Base-by-base conservation (phyloP, 345 rosid genomes). In the Ceriops zippeliana region DNA sequence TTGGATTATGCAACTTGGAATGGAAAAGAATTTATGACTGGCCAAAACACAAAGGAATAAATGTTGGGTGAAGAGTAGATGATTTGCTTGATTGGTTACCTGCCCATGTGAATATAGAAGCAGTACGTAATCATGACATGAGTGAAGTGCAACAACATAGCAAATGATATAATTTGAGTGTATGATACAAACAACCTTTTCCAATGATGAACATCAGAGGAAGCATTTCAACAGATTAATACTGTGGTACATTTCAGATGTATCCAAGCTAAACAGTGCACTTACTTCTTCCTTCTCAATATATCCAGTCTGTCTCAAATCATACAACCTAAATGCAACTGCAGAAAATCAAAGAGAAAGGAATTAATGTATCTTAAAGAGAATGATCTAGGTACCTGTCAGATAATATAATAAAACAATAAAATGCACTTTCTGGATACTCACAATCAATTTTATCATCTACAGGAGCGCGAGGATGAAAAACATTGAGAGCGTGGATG, bases 321-420 rank as follows among this genome's bases (percentile, higher is more conserved):
- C 96, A 72, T 93, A 93, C 60, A 93, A 81, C 83, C 84, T 85
- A 76, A 93, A 87, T 22, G 93, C 87, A 83, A 89, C 98, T 90
- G 93, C 82, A 75, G 35, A 49, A 58, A 58, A 63, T 30, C 37
- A 49, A 38, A 65, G 58, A 26, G 42, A 26, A 47, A 42, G 56
- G 34, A 31, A 26, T 8, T 61, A 13, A 53, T 26, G 28, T 37
- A 35, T 46, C 31, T 54, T 53, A 76, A 65, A 74, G 31, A 42
- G 49, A 9, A 20, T 7, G 49, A 42, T 42, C 16, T 13, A 5
- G 4, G 16, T 13, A 11, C 49, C 17, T 3, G 49, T 42, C 17
- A 42, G 5, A 13, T 13, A 42, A 42, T 11, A 42, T 13, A 42
- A 42, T 3, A 13, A 42, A 42, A 11, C 5, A 42, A 42, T 17